Evolutionary conservation across 257 asterid genomes (phyloP), one percentile per base, ranked within the genome.

Genomic region (Nicotiana paniculata): DNA sequence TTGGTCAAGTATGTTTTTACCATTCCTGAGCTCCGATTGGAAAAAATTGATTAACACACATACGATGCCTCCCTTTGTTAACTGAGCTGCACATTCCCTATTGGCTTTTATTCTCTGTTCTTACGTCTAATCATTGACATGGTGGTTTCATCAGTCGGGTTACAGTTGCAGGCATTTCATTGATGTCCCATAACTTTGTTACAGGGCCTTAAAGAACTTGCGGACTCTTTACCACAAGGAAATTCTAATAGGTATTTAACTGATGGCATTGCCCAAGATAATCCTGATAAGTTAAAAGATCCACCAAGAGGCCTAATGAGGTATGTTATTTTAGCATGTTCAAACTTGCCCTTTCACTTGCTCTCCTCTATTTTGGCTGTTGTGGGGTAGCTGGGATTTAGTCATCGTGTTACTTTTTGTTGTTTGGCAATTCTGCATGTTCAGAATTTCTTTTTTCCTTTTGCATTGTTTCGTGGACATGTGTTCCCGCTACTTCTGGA

Each of bases 181-280:
- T 18, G 53, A 66, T 37, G 26, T 35, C 26, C 33, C 57, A 77
- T 76, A 53, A 57, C 77, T 28, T 28, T 54, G 64, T 66, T 82
- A 4, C 94, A 93, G 96, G 96, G 97, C 81, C 95, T 93, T 46
- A 93, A 91, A 89, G 97, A 86, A 57, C 58, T 93, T 39, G 88
- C 88, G 24, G 95, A 86, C 77, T 63, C 87, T 61, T 46, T 84
- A n/a, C 79, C 89, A 30, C 68, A 88, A 24, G 84, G 75, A 39
- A 85, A 77, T 59, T 83, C 65, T 26, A 61, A 57, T 63, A 72
- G 81, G 76, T 30, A 77, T 86, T 72, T 83, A 85, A 88, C 90
- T 8, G 86, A 90, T 84, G 95, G 91, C 61, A 69, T 66, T 64
- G 77, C 80, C 6, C 85, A 63, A 48, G 91, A 86, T 58, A 79